These are phyloP conservation scores for Zasmidium angulare DNA, from an alignment of 2,329 filamentous ascomycete species.

Conservation along the genomic window DNA sequence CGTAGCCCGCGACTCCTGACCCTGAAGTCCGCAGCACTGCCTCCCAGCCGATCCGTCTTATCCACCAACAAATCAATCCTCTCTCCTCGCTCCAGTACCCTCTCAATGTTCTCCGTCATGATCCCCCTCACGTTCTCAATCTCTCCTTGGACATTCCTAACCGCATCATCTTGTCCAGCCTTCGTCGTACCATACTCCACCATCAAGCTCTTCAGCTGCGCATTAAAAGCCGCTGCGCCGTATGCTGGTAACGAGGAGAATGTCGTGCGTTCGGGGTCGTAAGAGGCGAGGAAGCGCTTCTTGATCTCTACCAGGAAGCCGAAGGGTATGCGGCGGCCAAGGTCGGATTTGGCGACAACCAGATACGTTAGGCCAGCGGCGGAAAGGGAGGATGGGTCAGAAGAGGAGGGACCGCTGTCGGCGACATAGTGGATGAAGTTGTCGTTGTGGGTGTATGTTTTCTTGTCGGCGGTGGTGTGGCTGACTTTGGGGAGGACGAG, in stretches of 20 bases:
- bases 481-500: conserved; percentile 93
- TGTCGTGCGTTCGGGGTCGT: conserved; percentile 65
- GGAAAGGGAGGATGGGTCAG: conserved; percentile 32
- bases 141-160: conserved; percentile 79
- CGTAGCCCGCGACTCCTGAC: conserved; percentile 82
- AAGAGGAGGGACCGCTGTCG: conserved; percentile 54
- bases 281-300: conserved; percentile 76
- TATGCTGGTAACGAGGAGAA: conserved; percentile 82
- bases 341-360: conserved; percentile 76
- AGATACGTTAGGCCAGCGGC: conserved; percentile 85
- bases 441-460: conserved; percentile 81
- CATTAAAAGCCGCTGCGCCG: conserved; percentile 85
- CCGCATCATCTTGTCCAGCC: conserved; percentile 74
- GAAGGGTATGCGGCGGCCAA: conserved; percentile 87
- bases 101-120: conserved; percentile 94
- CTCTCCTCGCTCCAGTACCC: conserved; percentile 84
- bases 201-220: conserved; percentile 73
- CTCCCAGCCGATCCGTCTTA: conserved; percentile 90
- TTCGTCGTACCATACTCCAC: conserved; percentile 79
- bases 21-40: conserved; percentile 85
- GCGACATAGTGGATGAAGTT: conserved; percentile 96
- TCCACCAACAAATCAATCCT: conserved; percentile 90
- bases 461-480: conserved; percentile 76
- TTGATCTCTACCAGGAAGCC: conserved; percentile 90
- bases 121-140: conserved; percentile 90